Base-by-base conservation (phyloP, 2,329 filamentous ascomycete species). In the Ascocoryne sarcoides region DNA sequence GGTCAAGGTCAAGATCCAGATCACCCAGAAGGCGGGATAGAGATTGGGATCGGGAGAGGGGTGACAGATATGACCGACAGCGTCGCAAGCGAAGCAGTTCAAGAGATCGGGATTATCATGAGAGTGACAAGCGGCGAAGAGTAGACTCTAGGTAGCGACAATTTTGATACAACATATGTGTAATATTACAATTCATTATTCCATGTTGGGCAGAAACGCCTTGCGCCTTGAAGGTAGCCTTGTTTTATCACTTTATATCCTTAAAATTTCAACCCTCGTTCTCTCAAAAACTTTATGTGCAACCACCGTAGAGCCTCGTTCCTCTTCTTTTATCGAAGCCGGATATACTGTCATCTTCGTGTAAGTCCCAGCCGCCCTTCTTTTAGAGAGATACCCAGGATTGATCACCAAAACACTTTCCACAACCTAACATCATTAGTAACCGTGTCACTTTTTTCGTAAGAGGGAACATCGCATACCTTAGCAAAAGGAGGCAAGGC, bases 331-430 rank as follows among this genome's bases (percentile, higher is more conserved):
- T 31, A 83, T 50, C 4, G 62, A 62, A 10, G 81, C 76, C 2
- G 84, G 79, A 48, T 84, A 73, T 5, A 96, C 65, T 15, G 76
- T 76, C 70, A 98, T 74, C 37, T 82, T 79, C 1, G 87, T 85
- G 60, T 83, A 96, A 1, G 88, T 95, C 4, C 92, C 92, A 0
- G 89, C 73, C 1, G 82, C 88, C 44, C 79, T 80, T 42, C 84
- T 78, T 64, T 94, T 95, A 12, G 87, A 92, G 23, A 95, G 65
- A 36, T 78, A 81, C 4, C 92, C 90, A 0, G 92, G 90, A 60
- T 98, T 98, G 56, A 98, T 82, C 10, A 88, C 79, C 5, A 96
- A 64, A 0, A 95, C 88, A 51, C 82, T 86, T 56, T 95, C 86
- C 9, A 96, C 80, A 31, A 95, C 87, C 88, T 95, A 51, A 2